Percentiles rank a stretch among this genome's conserved stretches.
These are phyloP conservation scores for Globisporangium paddicum DNA, from an alignment of 352 stramenopile species.

Conservation along the genomic window DNA sequence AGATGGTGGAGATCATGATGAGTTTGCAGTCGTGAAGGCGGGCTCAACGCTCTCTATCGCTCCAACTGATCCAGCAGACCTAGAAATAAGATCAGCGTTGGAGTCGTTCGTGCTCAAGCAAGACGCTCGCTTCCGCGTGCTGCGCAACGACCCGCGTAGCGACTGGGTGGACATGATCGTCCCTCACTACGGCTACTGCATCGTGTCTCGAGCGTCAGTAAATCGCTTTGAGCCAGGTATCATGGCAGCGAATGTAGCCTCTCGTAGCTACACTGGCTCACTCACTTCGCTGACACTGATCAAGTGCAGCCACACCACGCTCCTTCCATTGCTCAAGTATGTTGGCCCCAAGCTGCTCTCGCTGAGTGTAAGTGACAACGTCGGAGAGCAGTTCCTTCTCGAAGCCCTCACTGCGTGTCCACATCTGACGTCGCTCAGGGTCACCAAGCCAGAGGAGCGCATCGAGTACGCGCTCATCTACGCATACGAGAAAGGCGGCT, in stretches of 20 bases:
- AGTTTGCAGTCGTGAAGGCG: not conserved
- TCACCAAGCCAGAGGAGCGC: not conserved
- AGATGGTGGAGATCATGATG: not conserved
- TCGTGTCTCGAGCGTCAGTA: not conserved
- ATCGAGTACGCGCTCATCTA: not conserved
- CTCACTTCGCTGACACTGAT: not conserved
- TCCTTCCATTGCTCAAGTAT: not conserved
- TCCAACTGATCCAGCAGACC: not conserved
- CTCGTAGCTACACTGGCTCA: not conserved
- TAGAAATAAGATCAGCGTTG: not conserved
- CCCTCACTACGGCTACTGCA: not conserved
- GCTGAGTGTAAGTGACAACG: not conserved
- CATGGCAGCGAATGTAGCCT: not conserved
- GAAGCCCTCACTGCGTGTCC: not conserved
- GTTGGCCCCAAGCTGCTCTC: not conserved
- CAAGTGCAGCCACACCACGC: not conserved
- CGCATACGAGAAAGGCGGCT: not conserved
- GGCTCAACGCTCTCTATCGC: not conserved
- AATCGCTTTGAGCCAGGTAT: not conserved
- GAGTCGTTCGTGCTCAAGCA: not conserved
- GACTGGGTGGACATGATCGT: conserved; percentile 1
- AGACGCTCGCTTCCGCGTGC: not conserved
- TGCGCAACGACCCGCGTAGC: not conserved
- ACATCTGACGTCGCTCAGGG: not conserved
- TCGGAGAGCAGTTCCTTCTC: not conserved